phyloP scores from a whole-genome alignment of 768 basidiomycete species.

The Dentipellis sp. region DNA sequence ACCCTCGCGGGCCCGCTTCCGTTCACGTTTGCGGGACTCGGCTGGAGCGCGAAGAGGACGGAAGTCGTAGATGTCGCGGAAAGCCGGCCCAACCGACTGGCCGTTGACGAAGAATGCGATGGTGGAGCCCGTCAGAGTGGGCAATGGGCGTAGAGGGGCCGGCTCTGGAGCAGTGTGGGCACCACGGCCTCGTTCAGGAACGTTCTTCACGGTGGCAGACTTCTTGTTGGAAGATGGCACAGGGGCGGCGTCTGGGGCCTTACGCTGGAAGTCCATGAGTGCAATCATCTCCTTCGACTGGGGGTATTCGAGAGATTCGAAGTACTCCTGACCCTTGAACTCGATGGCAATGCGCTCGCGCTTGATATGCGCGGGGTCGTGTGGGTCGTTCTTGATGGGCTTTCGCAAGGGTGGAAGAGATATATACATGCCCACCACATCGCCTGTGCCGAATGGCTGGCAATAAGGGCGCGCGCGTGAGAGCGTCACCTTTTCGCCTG shows the following conservation, averaged over 20 bases:
- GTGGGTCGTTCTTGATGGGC: conserved; percentile 50
- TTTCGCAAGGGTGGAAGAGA: conserved; percentile 64
- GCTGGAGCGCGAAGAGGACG: conserved; percentile 65
- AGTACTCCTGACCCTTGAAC: conserved; percentile 95
- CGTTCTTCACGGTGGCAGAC: conserved; percentile 54
- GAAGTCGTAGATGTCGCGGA: conserved; percentile 84
- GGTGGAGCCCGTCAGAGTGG: conserved; percentile 58
- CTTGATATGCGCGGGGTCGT: conserved; percentile 76
- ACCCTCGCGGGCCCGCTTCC: conserved; percentile 53
- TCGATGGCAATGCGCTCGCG: conserved; percentile 91
- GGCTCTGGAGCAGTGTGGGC: conserved; percentile 26
- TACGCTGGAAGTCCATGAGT: conserved; percentile 60
- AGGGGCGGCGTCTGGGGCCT: conserved; percentile 22
- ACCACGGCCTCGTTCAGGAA: conserved; percentile 47
- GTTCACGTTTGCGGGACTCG: conserved; percentile 55
- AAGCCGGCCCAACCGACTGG: conserved; percentile 73
- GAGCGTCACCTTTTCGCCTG: conserved; percentile 83
- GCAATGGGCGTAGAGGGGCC: conserved; percentile 45
- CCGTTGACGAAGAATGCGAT: conserved; percentile 94
- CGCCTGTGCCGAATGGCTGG: conserved; percentile 62
- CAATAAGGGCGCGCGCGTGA: conserved; percentile 80
- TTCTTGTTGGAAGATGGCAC: conserved; percentile 53
- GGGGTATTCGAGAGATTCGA: conserved; percentile 86
- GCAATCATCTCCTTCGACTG: conserved; percentile 87
- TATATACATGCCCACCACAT: conserved; percentile 91